phyloP scores from a whole-genome alignment of 257 asterid species.

The Echium plantagineum region DNA sequence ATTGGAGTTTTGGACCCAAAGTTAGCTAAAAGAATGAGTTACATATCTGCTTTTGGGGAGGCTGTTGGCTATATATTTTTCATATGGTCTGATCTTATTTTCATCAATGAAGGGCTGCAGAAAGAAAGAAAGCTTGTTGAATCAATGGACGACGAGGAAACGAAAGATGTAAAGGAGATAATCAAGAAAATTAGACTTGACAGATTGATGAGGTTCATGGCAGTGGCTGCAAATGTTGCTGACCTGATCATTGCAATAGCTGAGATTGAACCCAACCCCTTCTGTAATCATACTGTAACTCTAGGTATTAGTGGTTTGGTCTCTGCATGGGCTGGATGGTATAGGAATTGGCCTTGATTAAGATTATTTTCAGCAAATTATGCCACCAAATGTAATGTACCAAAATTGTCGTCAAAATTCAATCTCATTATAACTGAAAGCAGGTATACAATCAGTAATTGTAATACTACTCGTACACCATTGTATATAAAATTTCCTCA shows the following conservation, averaged over 20 bases:
- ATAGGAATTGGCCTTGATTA: slow-evolving; percentile 81
- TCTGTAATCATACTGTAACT: slow-evolving; percentile 69
- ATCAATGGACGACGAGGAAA: slow-evolving; percentile 13
- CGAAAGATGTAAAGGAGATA: slow-evolving; percentile 14
- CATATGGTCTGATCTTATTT: slow-evolving; percentile 42
- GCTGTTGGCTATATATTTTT: slow-evolving; percentile 68
- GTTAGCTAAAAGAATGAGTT: slow-evolving; percentile 60
- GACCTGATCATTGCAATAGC: slow-evolving; percentile 74
- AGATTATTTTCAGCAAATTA: not conserved
- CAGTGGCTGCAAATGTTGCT: slow-evolving; percentile 77
- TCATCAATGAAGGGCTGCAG: slow-evolving; percentile 50
- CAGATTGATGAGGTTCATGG: slow-evolving; percentile 85
- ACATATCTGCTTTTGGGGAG: slow-evolving; percentile 88
- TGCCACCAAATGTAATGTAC: not conserved
- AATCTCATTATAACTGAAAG: not conserved
- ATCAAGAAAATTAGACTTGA: slow-evolving; percentile 53
- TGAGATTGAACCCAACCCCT: slow-evolving; percentile 88
- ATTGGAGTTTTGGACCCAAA: slow-evolving; percentile 55
- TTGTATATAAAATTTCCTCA: too few species aligned
- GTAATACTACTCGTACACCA: not conserved
- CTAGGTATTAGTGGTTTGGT: slow-evolving; percentile 86
- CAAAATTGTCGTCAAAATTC: not conserved
- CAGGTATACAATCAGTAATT: not conserved
- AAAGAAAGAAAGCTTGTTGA: slow-evolving; percentile 29
- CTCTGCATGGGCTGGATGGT: slow-evolving; percentile 99